Conservation (phyloP, 2,329 filamentous ascomycete genomes). For the Pseudogymnoascus sp. region DNA sequence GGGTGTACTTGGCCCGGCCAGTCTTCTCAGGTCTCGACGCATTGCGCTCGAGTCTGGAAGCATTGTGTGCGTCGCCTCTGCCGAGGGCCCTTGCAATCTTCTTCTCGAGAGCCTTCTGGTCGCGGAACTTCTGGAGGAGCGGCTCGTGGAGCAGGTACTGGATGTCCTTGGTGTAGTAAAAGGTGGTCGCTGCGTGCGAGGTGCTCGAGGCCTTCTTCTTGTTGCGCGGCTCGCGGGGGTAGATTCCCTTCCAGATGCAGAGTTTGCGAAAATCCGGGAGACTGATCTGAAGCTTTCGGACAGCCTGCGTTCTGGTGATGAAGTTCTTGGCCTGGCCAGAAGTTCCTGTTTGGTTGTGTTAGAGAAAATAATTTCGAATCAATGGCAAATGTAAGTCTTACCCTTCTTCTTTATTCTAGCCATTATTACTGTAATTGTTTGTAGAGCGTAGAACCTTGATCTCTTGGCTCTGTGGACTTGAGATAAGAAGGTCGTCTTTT, state of each 20-base stretch:
- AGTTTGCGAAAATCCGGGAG: conserved; percentile 95
- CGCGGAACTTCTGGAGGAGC: conserved; percentile 86
- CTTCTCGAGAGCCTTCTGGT: conserved; percentile 94
- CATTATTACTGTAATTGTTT: conserved; percentile 45
- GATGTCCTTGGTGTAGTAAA: conserved; percentile 89
- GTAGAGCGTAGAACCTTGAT: conserved; percentile 21
- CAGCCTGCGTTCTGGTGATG: conserved; percentile 92
- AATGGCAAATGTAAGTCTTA: conserved; percentile 30
- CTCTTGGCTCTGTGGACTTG: conserved; percentile 21
- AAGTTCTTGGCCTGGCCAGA: conserved; percentile 96
- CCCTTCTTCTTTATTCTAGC: conserved; percentile 85
- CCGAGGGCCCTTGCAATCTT: conserved; percentile 93
- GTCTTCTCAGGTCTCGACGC: conserved; percentile 85
- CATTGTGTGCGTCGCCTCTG: conserved; percentile 83
- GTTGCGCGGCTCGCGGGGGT: conserved; percentile 91
- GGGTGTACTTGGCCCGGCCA: conserved; percentile 78
- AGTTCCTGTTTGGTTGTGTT: conserved; percentile 47
- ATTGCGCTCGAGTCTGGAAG: conserved; percentile 78
- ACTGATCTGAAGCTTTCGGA: conserved; percentile 95
- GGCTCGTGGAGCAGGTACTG: conserved; percentile 98
- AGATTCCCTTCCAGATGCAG: conserved; percentile 99
- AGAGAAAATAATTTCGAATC: conserved; percentile 5
- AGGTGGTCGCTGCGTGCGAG: conserved; percentile 84
- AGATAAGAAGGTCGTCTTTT: conserved; percentile 18
- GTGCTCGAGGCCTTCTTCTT: conserved; percentile 96